Base-by-base conservation (phyloP, 2,329 filamentous ascomycete species). In the Trichocomaceae sp. region DNA sequence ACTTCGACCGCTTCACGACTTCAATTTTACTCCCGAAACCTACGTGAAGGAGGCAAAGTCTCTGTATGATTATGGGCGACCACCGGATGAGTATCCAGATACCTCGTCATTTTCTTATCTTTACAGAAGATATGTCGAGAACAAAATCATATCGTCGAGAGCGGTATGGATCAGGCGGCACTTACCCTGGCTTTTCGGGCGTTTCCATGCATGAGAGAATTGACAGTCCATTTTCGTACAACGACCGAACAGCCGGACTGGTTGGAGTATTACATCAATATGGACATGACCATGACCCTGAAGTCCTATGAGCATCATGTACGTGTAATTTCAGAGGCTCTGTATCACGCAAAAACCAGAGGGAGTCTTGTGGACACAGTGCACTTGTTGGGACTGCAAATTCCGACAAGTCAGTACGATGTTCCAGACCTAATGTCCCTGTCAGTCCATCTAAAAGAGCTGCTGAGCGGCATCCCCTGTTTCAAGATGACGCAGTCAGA, bases 1-100 rank as follows among this genome's bases (percentile, higher is more conserved):
- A 46, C 20, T 76, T 41, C 19, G 13, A 41, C 13, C 37, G 13
- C 13, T 41, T 41, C 37, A 41, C 15, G 37, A 15, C 37, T 41
- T 41, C 37, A 5, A 41, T 41, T 17, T 15, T 41, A 41, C 37
- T 5, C 13, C 37, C 19, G 13, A 41, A 41, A 17, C 15, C 6
- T 62, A 56, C 23, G 54, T 61, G 39, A 57, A 50, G n/a, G 47
- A 50, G 31, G 47, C 47, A 8, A 50, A 50, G 10, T 17, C 33
- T 20, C n/a, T 50, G 13, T 50, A 50, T 39, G 47, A 50, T 50
- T 23, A 37, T 17, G 37, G 29, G 23, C 37, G 37, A 10, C 29
- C 33, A 35, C 17, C 33, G 19, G 29, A 39, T 7, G 26, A 50
- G 12, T 50, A 39, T 50, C 47, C 47, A 22, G 26, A 23, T 50